These are phyloP conservation scores for Acacia acuminata DNA, from an alignment of 306 rosid species.

Conservation along the genomic window DNA sequence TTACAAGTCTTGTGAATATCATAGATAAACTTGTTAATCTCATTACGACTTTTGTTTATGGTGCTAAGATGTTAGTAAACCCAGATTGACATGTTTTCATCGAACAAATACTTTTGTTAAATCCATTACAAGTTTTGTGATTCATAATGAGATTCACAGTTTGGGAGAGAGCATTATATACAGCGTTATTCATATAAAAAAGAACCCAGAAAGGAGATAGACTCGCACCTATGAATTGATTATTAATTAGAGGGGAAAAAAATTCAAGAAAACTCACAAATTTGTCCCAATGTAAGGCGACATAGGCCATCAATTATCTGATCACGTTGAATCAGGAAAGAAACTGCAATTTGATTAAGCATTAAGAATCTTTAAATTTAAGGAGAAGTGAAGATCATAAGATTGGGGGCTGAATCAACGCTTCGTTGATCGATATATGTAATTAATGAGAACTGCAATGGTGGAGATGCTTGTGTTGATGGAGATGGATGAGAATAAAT, in stretches of 20 bases:
- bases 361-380: not conserved
- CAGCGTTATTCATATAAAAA: not conserved
- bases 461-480: too few relatives aligned
- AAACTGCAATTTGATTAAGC: not conserved
- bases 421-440: not conserved
- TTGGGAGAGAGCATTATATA: not conserved
- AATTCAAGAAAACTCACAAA: not conserved
- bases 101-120: too few relatives aligned
- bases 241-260: not conserved
- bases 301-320: not conserved
- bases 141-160: not conserved
- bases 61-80: too few relatives aligned
- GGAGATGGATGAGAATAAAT: too few relatives aligned
- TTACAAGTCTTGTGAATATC: too few relatives aligned
- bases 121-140: too few relatives aligned
- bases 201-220: too few relatives aligned
- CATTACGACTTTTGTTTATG: too few relatives aligned
- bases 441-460: constrained; percentile 4
- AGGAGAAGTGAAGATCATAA: not conserved
- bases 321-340: not conserved
- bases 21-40: too few relatives aligned
- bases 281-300: not conserved
- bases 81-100: too few relatives aligned
- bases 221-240: not conserved
- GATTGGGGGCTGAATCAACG: not conserved